Evolutionary conservation across 495 filamentous ascomycete species (phyloP), one percentile per base, ranked within the genome.

Genomic region (Cairneyella variabilis): DNA sequence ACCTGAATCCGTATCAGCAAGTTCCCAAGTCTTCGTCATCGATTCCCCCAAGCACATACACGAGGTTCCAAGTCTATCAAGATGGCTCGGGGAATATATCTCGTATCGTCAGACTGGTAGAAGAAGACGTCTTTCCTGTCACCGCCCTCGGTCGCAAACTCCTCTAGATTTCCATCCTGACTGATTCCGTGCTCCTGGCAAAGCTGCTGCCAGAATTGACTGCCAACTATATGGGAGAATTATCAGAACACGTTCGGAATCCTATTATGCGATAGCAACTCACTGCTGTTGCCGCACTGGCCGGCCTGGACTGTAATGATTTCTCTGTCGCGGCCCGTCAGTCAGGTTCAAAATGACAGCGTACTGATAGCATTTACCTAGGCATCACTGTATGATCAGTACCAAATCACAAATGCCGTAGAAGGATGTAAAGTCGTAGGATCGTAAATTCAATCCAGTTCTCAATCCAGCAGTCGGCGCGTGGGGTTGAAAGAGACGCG

Each of bases 101-200:
- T 81, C 41, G 93, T 98, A 69, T 98, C 93, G 70, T 98, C 93
- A 51, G 85, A 90, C 76, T 97, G 93, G 70, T 98, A 98, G 80
- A 97, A 98, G 72, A 98, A 98, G 45, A 97, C 93, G 70, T 98
- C 93, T 69, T 98, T 98, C 63, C 93, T 83, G 71, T 98, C 93
- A 41, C 91, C 91, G 56, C 93, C 95, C 66, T 97, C 91, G 44
- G 89, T 95, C 63, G 93, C 91, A 71, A 91, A 95, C 63, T 95
- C 89, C 70, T 95, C 90, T 39, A 98, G 79, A 64, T 97, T 97
- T 28, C 93, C 93, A 73, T 96, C 91, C 65, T 93, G 89, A 59
- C 84, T 96, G 71, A 98, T 98, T 42, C 95, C 95, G 68, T 98
- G 93, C 66, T 98, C 93, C 70, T 89, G 88, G 69, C 93, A 97